A percentile compares a stretch with the other conserved stretches of the same genome.
Conservation (phyloP, 192 early-diverging fungal species). For the Entomortierella chlamydospora region DNA sequence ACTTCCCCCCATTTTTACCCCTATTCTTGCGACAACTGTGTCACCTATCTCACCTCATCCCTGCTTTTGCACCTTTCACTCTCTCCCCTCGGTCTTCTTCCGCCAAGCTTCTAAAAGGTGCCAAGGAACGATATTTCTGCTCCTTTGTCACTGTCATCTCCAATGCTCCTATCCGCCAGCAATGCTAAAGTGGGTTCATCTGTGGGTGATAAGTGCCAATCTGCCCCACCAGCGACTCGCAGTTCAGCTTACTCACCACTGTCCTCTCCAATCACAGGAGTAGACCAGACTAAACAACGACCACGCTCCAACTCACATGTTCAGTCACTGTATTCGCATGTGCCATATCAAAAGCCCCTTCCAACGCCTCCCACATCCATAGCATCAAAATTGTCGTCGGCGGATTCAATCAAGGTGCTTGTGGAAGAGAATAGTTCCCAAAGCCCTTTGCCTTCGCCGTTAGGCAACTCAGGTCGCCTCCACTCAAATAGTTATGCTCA, state of each 20-base stretch:
- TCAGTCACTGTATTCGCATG: neutral
- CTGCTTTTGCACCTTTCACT: neutral
- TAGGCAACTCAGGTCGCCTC: constrained; percentile 5
- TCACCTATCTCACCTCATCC: neutral
- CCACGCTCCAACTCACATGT: constrained; percentile 24
- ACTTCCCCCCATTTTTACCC: no score
- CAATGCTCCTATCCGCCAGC: constrained; percentile 23
- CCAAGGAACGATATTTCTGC: neutral
- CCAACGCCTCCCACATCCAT: constrained; percentile 10
- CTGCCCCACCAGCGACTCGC: constrained; percentile 22
- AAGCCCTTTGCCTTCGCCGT: neutral
- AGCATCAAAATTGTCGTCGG: neutral
- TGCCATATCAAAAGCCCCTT: constrained; percentile 6
- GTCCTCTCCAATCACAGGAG: constrained; percentile 3
- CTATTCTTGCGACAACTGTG: no score
- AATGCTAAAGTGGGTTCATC: constrained; percentile 6
- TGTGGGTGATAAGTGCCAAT: constrained; percentile 3
- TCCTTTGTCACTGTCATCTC: neutral
- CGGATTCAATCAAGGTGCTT: constrained; percentile 31
- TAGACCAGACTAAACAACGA: constrained; percentile 1
- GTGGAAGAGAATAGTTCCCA: constrained; percentile 13
- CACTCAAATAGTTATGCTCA: constrained; percentile 12
- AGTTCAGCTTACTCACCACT: constrained; percentile 3
- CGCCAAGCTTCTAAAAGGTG: neutral
- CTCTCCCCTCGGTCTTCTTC: constrained; percentile 1